Evolutionary conservation across 75 land plant genomes (phyloP).

Genomic region (Adiantum capillusveneris): DNA sequence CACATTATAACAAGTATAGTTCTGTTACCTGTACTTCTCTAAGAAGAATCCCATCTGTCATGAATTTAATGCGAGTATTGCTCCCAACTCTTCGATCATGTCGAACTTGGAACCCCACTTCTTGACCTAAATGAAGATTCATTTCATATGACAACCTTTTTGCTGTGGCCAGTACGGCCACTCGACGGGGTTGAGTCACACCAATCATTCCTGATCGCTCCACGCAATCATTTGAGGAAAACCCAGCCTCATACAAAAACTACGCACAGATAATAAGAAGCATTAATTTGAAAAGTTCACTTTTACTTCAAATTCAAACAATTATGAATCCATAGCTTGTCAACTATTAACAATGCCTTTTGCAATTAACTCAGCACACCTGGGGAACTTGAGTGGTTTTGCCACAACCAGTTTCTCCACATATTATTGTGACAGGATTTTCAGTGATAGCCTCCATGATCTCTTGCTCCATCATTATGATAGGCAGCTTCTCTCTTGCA

Average conservation of each 20-base stretch:
- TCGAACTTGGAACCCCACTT: slow-evolving; percentile 96
- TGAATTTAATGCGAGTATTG: slow-evolving; percentile 80
- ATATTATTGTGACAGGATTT: slow-evolving; percentile 62
- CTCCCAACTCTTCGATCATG: slow-evolving; percentile 79
- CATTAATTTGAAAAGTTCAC: too few relatives aligned
- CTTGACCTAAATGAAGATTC: slow-evolving; percentile 79
- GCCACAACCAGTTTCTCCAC: slow-evolving; percentile 99
- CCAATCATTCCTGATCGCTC: slow-evolving; percentile 69
- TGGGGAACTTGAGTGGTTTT: slow-evolving; percentile 99
- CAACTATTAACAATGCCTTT: neutral
- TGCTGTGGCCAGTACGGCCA: slow-evolving; percentile 95
- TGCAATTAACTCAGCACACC: slow-evolving; percentile 28
- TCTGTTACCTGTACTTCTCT: slow-evolving; percentile 82
- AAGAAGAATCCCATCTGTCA: slow-evolving; percentile 99
- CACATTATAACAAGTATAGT: neutral
- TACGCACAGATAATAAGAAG: too few relatives aligned
- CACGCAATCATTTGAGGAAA: slow-evolving; percentile 47
- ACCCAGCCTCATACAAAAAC: slow-evolving; percentile 98
- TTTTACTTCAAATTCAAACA: too few relatives aligned
- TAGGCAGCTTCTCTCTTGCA: slow-evolving; percentile 69
- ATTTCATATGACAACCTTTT: slow-evolving; percentile 86
- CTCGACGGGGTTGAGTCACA: slow-evolving; percentile 94
- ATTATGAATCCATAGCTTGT: slow-evolving; percentile 1
- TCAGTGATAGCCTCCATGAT: slow-evolving; percentile 93
- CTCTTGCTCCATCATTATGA: slow-evolving; percentile 99